Percentiles rank a stretch among this genome's conserved stretches.
Evolutionary conservation across 306 rosid species (phyloP).

Genomic region (Citrullus amarus): DNA sequence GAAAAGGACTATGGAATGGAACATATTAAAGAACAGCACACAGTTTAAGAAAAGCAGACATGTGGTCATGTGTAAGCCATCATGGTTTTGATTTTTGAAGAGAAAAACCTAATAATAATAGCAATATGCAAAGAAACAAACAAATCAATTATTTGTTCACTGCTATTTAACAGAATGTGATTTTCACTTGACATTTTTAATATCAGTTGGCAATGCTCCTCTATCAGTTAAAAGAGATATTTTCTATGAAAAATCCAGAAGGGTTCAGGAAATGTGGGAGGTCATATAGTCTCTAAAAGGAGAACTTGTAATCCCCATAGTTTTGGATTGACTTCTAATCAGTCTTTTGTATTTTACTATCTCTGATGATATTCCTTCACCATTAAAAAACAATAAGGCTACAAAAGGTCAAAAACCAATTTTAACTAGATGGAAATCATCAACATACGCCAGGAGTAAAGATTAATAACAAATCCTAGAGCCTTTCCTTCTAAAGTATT

Average conservation of each 20-base stretch:
- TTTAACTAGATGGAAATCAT: neutral
- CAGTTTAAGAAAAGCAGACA: neutral
- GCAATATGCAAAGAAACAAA: neutral
- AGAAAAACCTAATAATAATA: neutral
- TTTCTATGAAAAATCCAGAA: neutral
- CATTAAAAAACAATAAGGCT: neutral
- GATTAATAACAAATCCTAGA: neutral
- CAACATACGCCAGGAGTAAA: neutral
- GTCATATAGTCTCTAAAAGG: neutral
- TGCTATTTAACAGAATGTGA: neutral
- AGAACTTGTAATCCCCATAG: neutral
- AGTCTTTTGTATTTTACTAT: neutral
- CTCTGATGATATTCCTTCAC: neutral
- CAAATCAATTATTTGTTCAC: neutral
- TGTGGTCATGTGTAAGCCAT: neutral
- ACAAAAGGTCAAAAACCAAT: neutral
- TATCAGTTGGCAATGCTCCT: neutral
- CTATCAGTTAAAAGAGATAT: neutral
- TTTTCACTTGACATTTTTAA: neutral
- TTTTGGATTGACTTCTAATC: neutral
- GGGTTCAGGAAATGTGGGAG: neutral
- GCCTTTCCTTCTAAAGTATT: neutral
- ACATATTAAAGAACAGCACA: neutral
- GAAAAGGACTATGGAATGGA: neutral
- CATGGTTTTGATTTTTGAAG: neutral